Conservation (phyloP, 495 filamentous ascomycete genomes). For the Aspergillus incahuasiensis region DNA sequence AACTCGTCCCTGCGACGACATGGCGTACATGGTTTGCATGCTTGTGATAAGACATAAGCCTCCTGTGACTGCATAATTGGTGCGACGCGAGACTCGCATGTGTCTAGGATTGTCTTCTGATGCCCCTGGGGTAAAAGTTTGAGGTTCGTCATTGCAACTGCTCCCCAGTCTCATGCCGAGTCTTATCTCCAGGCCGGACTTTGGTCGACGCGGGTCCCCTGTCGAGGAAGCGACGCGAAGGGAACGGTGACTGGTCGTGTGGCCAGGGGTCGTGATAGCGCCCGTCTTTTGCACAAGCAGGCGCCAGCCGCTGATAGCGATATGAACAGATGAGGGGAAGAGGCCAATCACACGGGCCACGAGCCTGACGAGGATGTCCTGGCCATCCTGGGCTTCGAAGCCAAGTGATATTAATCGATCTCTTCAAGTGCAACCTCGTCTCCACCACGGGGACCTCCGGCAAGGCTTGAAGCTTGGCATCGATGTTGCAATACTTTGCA, state of each 20-base stretch:
- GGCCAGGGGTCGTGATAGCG: conserved; percentile 1
- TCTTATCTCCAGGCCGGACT: background rate
- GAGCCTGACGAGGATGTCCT: background rate
- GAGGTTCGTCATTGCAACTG: background rate
- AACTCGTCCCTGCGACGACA: background rate
- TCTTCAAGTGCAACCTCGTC: conserved; percentile 8
- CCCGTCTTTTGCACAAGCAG: conserved; percentile 3
- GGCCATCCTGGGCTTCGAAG: background rate
- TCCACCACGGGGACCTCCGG: conserved; percentile 9
- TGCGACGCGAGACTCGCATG: conserved; percentile 13
- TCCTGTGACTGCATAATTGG: conserved; percentile 1
- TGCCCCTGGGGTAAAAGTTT: background rate
- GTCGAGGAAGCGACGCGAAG: background rate
- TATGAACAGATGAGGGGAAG: background rate
- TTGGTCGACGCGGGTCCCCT: background rate
- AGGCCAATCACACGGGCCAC: conserved; percentile 9
- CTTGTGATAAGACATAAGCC: conserved; percentile 11
- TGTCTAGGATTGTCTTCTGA: conserved; percentile 16
- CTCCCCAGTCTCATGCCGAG: background rate
- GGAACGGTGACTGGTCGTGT: conserved; percentile 1
- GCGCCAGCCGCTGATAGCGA: conserved; percentile 6
- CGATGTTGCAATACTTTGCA: background rate
- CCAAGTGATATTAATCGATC: conserved; percentile 6
- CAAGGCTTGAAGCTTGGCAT: conserved; percentile 7
- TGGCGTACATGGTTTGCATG: conserved; percentile 3